A percentile compares a stretch with the other conserved stretches of the same genome.
phyloP scores from a whole-genome alignment of 192 early-diverging fungal species.

The Phlyctochytrium arcticum region DNA sequence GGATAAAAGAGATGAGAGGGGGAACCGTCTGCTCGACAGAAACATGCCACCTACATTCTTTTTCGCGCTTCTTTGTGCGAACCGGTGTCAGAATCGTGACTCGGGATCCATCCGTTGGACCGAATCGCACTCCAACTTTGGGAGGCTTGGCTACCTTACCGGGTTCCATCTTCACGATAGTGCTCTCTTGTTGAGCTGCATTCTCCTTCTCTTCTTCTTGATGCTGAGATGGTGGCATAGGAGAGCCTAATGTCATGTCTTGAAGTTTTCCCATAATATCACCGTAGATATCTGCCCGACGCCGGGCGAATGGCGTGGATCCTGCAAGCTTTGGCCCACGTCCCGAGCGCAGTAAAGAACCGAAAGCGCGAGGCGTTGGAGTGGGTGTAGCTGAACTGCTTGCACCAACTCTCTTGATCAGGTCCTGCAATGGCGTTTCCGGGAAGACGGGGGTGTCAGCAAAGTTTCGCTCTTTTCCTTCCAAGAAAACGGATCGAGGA shows the following conservation, averaged over 20 bases:
- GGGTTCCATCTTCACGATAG: not conserved
- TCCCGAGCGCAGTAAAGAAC: not conserved
- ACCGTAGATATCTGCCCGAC: not conserved
- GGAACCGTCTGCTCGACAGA: not conserved
- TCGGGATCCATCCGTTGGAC: conserved; percentile 5
- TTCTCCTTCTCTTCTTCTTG: not conserved
- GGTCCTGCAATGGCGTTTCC: not conserved
- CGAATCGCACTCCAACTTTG: conserved; percentile 7
- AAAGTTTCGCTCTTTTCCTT: not conserved
- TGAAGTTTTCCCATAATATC: not conserved
- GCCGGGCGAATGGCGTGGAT: not conserved
- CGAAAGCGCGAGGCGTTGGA: not conserved
- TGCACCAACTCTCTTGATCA: not conserved
- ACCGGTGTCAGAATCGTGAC: conserved; percentile 17
- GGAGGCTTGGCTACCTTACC: too few relatives aligned
- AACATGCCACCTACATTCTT: conserved; percentile 14
- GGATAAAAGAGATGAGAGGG: not conserved
- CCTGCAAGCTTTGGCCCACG: not conserved
- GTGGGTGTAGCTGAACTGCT: not conserved
- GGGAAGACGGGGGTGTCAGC: conserved; percentile 3
- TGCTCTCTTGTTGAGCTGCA: not conserved
- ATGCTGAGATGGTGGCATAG: too few relatives aligned
- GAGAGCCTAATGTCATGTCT: not conserved
- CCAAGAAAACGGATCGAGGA: not conserved
- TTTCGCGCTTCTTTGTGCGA: conserved; percentile 17